A percentile compares a stretch with the other conserved stretches of the same genome.
Evolutionary conservation across 2,329 filamentous ascomycete genomes (phyloP).

Genomic region (Dothistroma septosporum): DNA sequence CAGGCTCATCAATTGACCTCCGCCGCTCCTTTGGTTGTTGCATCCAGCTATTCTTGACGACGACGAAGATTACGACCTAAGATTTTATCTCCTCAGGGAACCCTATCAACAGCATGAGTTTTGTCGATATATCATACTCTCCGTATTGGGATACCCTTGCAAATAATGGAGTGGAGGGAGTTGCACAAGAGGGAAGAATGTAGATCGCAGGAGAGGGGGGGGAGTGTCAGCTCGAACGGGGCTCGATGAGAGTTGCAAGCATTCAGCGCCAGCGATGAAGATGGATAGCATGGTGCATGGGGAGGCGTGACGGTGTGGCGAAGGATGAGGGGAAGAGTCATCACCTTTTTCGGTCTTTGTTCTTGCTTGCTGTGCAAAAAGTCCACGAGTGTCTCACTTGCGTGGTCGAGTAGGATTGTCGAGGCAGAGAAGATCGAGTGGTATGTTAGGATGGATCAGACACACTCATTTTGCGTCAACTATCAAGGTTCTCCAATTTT

Average conservation of each 20-base stretch:
- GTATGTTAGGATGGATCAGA: not conserved
- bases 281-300: not conserved
- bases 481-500: too few species aligned
- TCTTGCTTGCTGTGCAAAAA: not conserved
- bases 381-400: not conserved
- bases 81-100: constrained; percentile 38
- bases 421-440: not conserved
- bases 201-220: constrained; percentile 10
- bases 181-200: not conserved
- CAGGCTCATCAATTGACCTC: constrained; percentile 5
- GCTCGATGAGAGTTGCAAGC: constrained; percentile 14
- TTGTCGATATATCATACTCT: constrained; percentile 20
- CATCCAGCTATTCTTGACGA: constrained; percentile 11
- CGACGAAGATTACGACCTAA: constrained; percentile 33
- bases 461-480: not conserved
- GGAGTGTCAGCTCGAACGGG: not conserved
- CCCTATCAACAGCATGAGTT: constrained; percentile 30
- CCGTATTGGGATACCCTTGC: constrained; percentile 23
- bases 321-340: not conserved
- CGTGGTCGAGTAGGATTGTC: not conserved
- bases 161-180: constrained; percentile 16
- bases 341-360: constrained; percentile 5
- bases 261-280: constrained; percentile 25
- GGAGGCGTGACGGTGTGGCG: constrained; percentile 2
- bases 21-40: constrained; percentile 15